A percentile compares a stretch with the other conserved stretches of the same genome.
Conservation (phyloP, 2,329 filamentous ascomycete species). For the Ceratocystis colombiana region DNA sequence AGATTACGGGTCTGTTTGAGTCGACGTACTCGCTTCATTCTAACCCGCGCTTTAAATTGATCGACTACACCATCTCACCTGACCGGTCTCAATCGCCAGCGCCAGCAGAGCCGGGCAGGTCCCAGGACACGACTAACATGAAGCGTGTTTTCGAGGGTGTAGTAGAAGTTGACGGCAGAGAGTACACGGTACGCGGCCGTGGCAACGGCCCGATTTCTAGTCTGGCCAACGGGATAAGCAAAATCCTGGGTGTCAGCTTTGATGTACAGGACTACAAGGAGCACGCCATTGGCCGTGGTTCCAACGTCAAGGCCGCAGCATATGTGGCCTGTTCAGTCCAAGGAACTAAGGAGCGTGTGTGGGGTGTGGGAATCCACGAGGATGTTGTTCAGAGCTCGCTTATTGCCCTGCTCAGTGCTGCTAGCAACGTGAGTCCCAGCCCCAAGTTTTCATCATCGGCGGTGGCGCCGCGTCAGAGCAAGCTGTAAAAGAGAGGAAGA, state of each 20-base stretch:
- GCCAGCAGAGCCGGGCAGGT: slow-evolving; percentile 57
- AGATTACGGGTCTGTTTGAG: slow-evolving; percentile 84
- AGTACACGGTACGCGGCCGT: slow-evolving; percentile 66
- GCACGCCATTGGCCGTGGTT: slow-evolving; percentile 74
- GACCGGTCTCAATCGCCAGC: slow-evolving; percentile 70
- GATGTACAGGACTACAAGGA: slow-evolving; percentile 95
- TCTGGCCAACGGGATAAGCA: slow-evolving; percentile 68
- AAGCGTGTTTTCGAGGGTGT: slow-evolving; percentile 77
- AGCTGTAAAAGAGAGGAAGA: slow-evolving; percentile 27
- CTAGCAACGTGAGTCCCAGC: slow-evolving; percentile 61
- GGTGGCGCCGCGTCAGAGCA: slow-evolving; percentile 19
- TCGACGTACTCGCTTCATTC: slow-evolving; percentile 72
- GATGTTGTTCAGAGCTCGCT: slow-evolving; percentile 86
- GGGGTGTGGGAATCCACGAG: slow-evolving; percentile 86
- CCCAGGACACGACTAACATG: slow-evolving; percentile 65
- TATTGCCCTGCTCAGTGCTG: slow-evolving; percentile 74
- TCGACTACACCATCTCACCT: slow-evolving; percentile 84
- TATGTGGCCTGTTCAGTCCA: slow-evolving; percentile 80
- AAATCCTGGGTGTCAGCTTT: slow-evolving; percentile 64
- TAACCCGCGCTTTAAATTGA: slow-evolving; percentile 62
- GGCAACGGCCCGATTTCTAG: slow-evolving; percentile 89
- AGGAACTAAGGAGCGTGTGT: slow-evolving; percentile 61
- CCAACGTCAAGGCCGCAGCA: slow-evolving; percentile 82
- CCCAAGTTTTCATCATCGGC: slow-evolving; percentile 22
- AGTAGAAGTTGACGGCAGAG: slow-evolving; percentile 67